Base-by-base conservation (phyloP, 2,329 filamentous ascomycete species). In the Plenodomus tracheiphilus region DNA sequence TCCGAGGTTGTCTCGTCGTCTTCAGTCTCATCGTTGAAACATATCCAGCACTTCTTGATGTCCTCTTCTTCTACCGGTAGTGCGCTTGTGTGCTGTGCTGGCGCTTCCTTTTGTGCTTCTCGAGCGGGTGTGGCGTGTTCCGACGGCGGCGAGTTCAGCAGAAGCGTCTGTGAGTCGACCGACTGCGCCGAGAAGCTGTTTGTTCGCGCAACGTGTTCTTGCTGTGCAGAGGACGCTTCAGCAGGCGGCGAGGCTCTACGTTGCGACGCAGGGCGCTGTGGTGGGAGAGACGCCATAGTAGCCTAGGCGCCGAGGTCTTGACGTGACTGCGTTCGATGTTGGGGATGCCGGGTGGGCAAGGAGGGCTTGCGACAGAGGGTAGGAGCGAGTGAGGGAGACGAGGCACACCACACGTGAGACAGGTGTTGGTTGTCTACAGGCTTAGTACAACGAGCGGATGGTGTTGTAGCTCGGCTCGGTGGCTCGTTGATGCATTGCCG, bases 21-120 rank as follows among this genome's bases (percentile, higher is more conserved):
- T 62, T 87, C 85, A 6, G 79, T 84, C 58, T 85, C 81, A 51
- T 86, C 84, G 41, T 79, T 80, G 68, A 87, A 86, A 70, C 85
- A 88, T 54, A 88, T 87, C 85, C 85, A 88, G 66, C 85, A 88
- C 68, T 80, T 85, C 50, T 78, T 77, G 11, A 73, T 61, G 18
- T 76, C 71, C 10, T 72, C 66, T 25, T 58, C 47, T 39, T 64
- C 56, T 37, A 60, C 46, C 42, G 51, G 51, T 36, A 50, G 45
- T 36, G 41, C 21, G 9, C 43, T 21, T 11, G 32, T 40, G 13
- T 38, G n/a, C 21, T 57, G 56, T 18, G 56, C 42, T 16, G 53
- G 46, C n/a, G 58, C 36, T 19, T 53, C 55, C 20, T 56, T 43
- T 43, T 61, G 56, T 17, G 52, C 52, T 38, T 59, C 25, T 10